Percentiles rank a stretch among this genome's conserved stretches.
Evolutionary conservation across 441 rosid species (phyloP).

Genomic region (Arabidopsis lyrata): DNA sequence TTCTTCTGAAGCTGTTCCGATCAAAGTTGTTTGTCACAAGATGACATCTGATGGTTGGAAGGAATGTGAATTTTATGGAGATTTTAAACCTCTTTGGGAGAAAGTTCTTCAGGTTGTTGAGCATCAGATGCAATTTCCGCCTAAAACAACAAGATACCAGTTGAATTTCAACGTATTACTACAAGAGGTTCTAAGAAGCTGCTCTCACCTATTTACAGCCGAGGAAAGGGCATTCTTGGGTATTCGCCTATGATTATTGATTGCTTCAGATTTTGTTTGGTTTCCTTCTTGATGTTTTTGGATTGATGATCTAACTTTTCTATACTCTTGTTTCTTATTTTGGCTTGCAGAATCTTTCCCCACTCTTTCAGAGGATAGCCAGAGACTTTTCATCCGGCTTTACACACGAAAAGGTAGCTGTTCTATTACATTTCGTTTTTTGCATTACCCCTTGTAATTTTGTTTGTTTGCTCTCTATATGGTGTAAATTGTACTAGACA

Average conservation of each 20-base stretch:
- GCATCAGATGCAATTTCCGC: conserved; percentile 54
- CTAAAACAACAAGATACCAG: conserved; percentile 64
- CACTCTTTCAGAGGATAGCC: conserved; percentile 72
- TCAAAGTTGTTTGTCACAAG: conserved; percentile 59
- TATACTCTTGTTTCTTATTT: conserved; percentile 23
- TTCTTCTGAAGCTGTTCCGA: conserved; percentile 66
- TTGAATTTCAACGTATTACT: conserved; percentile 70
- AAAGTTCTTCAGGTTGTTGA: conserved; percentile 64
- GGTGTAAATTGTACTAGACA: conserved; percentile 14
- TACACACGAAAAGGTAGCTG: conserved; percentile 81
- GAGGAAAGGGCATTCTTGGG: conserved; percentile 72
- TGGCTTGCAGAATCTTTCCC: conserved; percentile 71
- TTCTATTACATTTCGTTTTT: conserved; percentile 12
- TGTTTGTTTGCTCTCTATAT: conserved; percentile 8
- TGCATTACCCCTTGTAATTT: conserved; percentile 17
- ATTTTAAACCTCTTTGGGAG: conserved; percentile 61
- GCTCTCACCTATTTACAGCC: conserved; percentile 64
- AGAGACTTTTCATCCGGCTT: conserved; percentile 88
- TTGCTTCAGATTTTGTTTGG: conserved; percentile 25
- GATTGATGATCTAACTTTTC: conserved; percentile 22
- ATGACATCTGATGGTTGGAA: conserved; percentile 41
- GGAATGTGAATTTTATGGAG: conserved; percentile 45
- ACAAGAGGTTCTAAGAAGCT: conserved; percentile 68
- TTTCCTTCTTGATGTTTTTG: conserved; percentile 15
- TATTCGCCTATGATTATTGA: conserved; percentile 42